Base-by-base conservation (phyloP, 108 stramenopile species). In the Nitzschia sp. region DNA sequence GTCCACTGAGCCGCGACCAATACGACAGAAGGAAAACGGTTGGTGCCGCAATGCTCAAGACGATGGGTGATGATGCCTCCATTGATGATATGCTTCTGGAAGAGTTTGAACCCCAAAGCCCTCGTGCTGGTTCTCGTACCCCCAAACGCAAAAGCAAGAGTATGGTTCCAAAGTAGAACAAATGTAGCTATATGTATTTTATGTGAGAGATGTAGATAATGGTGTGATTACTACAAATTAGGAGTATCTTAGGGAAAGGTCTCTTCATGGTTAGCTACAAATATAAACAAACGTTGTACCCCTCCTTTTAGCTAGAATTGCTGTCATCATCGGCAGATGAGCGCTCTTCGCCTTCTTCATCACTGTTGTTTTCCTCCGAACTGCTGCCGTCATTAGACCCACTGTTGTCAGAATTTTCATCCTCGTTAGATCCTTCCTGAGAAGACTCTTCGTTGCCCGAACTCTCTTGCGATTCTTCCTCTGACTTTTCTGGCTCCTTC, bases 1-100 rank as follows among this genome's bases (percentile, higher is more conserved):
- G 67, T 37, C 67, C 67, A 2, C 55, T 68, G 7, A 57, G 48
- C n/a, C 43, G 42, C 2, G 67, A 68, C 7, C 67, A 68, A 46
- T 44, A 57, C 24, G 55, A 44, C 24, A 54, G 67, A 15, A 54
- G 67, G 17, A 68, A 57, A 46, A 57, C 54, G 10, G 67, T 68
- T 8, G 56, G 53, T 20, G 52, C 51, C 15, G 29, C 65, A 14
- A 53, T 65, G 29, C 40, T 65, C 51, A 44, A 21, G 12, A 39
- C 65, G 3, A 37, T 65, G 65, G 43, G 20, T 11, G 22, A 62
- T 3, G 42, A 43, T 44, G 65, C 65, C 9, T 34, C 52, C 11
- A 34, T 65, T 3, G 65, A 65, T 40, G 65, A 65, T 21, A 53
- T 53, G 52, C n/a, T 53, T 26, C 51, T 52, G 6, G 65, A 65